A percentile compares a stretch with the other conserved stretches of the same genome.
phyloP scores from a whole-genome alignment of 306 rosid species.

The Urtica urens region DNA sequence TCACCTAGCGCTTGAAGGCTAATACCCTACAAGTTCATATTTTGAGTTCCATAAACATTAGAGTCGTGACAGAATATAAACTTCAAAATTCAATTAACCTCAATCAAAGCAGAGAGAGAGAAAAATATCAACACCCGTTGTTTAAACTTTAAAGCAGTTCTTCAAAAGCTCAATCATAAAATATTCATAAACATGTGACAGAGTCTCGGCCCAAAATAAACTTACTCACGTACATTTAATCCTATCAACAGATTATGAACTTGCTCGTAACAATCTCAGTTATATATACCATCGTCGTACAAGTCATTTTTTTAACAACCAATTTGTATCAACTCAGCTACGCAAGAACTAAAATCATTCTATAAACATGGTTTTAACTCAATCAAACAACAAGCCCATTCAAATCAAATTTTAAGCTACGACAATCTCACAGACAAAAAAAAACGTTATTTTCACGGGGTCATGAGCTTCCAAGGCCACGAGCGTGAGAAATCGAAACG shows the following conservation, averaged over 20 bases:
- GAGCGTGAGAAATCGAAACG: not conserved
- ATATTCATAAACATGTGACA: too few species aligned
- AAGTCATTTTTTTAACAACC: too few species aligned
- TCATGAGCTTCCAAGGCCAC: not conserved
- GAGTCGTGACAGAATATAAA: not conserved
- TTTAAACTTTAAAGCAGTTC: not conserved
- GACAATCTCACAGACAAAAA: not conserved
- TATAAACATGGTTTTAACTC: not conserved
- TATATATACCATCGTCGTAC: too few species aligned
- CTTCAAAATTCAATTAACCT: not conserved
- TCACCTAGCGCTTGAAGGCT: conserved; percentile 23
- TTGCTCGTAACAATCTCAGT: too few species aligned
- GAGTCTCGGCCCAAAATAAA: too few species aligned
- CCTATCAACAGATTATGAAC: too few species aligned
- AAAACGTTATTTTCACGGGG: not conserved
- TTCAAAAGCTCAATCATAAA: not conserved
- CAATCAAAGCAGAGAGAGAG: too few species aligned
- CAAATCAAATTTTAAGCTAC: not conserved
- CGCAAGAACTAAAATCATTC: not conserved
- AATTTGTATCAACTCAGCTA: not conserved
- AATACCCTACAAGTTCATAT: too few species aligned
- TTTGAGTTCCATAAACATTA: too few species aligned
- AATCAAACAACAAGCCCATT: not conserved
- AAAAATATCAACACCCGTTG: too few species aligned
- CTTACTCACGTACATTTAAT: too few species aligned